Evolutionary conservation across 345 rosid species (phyloP).

Genomic region (Physaria fendleri): DNA sequence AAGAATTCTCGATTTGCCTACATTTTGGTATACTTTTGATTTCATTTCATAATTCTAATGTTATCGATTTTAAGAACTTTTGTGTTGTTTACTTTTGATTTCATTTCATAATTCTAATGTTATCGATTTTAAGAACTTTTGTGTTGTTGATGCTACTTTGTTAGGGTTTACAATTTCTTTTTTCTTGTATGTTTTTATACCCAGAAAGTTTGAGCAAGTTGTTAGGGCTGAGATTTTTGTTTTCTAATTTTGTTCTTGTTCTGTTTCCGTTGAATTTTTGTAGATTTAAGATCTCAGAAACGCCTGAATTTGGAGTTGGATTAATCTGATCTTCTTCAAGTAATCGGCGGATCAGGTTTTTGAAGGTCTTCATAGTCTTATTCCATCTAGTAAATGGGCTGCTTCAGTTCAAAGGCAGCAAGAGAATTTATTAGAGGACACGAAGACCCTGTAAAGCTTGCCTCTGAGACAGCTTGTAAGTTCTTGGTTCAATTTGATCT

Average conservation of each 20-base stretch:
- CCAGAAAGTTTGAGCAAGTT: neutral
- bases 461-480: slow-evolving; percentile 95
- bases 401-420: slow-evolving; percentile 67
- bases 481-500: neutral
- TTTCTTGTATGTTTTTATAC: neutral
- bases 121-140: neutral
- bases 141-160: neutral
- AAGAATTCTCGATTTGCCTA: neutral
- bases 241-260: neutral
- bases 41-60: neutral
- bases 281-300: slow-evolving; percentile 9
- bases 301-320: slow-evolving; percentile 3
- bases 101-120: neutral
- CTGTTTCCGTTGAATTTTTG: neutral
- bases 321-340: neutral
- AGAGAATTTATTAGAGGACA: slow-evolving; percentile 72
- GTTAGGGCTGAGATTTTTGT: neutral
- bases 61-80: neutral
- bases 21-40: neutral
- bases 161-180: neutral
- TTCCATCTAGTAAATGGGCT: slow-evolving; percentile 74
- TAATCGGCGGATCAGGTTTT: neutral
- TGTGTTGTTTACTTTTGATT: neutral
- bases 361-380: neutral
- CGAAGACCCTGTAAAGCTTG: slow-evolving; percentile 77